phyloP scores from a whole-genome alignment of 2,329 filamentous ascomycete species.

The Calonectria honghensis region DNA sequence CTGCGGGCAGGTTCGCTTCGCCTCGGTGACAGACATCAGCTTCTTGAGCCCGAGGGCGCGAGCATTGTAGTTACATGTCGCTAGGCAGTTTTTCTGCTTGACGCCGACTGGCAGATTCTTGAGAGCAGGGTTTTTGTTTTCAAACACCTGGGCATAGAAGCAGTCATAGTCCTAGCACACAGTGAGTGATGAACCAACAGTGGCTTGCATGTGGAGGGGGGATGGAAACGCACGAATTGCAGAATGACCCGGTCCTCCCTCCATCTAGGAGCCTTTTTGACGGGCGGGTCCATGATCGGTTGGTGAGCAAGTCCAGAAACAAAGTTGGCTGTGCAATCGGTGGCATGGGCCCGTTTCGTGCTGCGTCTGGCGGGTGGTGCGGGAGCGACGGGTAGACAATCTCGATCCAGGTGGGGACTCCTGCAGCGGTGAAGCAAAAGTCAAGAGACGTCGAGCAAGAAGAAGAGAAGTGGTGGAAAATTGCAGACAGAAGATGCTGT shows the following conservation, averaged over 20 bases:
- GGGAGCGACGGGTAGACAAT: constrained; percentile 16
- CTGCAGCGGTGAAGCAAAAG: background rate
- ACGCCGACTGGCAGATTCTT: constrained; percentile 86
- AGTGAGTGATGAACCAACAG: constrained; percentile 41
- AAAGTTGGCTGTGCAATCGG: constrained; percentile 25
- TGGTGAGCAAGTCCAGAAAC: constrained; percentile 24
- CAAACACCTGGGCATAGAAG: constrained; percentile 95
- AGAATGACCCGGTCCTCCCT: constrained; percentile 82
- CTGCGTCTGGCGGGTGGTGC: constrained; percentile 30
- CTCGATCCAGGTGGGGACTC: constrained; percentile 8
- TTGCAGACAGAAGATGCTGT: background rate
- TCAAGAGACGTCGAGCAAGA: background rate
- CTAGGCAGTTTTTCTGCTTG: constrained; percentile 94
- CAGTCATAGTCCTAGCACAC: constrained; percentile 83
- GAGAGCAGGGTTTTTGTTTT: constrained; percentile 85
- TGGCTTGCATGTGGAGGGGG: constrained; percentile 25
- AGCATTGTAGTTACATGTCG: constrained; percentile 96
- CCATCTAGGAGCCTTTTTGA: constrained; percentile 63
- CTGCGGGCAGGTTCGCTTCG: constrained; percentile 86
- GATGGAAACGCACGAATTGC: constrained; percentile 80
- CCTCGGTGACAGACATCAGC: constrained; percentile 89
- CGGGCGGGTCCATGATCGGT: constrained; percentile 57
- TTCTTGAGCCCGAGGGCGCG: constrained; percentile 84
- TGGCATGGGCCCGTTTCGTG: constrained; percentile 43
- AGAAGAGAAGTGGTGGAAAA: constrained; percentile 11